A percentile compares a stretch with the other conserved stretches of the same genome.
Conservation (phyloP, 371 early-diverging fungal genomes). For the Conidiobolus incongruus region DNA sequence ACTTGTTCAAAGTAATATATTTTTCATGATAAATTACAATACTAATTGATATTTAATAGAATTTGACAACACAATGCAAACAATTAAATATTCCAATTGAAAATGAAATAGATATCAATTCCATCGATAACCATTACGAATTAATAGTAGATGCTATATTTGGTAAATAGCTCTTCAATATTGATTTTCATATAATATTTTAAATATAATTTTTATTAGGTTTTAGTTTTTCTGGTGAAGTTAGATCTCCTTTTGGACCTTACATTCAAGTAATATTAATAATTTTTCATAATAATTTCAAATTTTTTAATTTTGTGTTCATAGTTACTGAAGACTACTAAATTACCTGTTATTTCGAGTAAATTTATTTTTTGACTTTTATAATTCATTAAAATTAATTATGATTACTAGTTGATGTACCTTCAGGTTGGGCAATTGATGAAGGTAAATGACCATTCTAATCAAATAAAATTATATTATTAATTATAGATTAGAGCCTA, state of each 20-base stretch:
- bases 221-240: slow-evolving; percentile 63
- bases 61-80: slow-evolving; percentile 38
- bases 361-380: not conserved
- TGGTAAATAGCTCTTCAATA: slow-evolving; percentile 13
- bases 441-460: slow-evolving; percentile 20
- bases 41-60: slow-evolving; percentile 13
- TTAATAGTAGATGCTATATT: slow-evolving; percentile 77
- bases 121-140: slow-evolving; percentile 19
- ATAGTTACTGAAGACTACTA: not conserved
- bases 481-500: not conserved
- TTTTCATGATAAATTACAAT: not conserved
- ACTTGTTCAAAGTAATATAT: slow-evolving; percentile 28
- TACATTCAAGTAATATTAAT: slow-evolving; percentile 22
- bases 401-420: slow-evolving; percentile 49
- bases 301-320: not conserved
- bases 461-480: not conserved
- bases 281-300: not conserved
- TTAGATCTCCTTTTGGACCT: slow-evolving; percentile 54
- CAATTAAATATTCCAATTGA: slow-evolving; percentile 42
- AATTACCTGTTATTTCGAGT: not conserved
- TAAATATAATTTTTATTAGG: slow-evolving; percentile 15
- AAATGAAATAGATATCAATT: slow-evolving; percentile 12
- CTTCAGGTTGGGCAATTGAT: slow-evolving; percentile 87
- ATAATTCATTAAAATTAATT: not conserved
- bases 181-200: not conserved